phyloP scores from a whole-genome alignment of 495 filamentous ascomycete genomes.

The Thozetella sp. region DNA sequence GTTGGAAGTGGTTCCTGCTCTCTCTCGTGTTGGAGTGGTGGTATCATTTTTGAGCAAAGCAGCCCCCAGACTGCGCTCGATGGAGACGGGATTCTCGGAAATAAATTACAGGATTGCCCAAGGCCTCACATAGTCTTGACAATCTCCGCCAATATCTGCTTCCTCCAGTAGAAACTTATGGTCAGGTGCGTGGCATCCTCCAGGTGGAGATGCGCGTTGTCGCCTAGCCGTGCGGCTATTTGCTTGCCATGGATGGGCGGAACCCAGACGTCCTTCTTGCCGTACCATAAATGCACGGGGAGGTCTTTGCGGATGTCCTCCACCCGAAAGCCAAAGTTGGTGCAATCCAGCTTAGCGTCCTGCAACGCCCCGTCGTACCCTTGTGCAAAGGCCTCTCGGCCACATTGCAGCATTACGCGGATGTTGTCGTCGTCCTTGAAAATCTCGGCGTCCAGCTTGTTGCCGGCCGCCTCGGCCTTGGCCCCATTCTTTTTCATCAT shows the following conservation, averaged over 20 bases:
- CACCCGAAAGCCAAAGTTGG: conserved; percentile 34
- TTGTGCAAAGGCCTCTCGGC: conserved; percentile 29
- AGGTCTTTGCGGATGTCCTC: conserved; percentile 25
- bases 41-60: background rate
- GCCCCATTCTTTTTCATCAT: conserved; percentile 1
- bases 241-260: conserved; percentile 1
- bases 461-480: conserved; percentile 3
- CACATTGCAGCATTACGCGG: conserved; percentile 6
- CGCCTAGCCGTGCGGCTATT: conserved; percentile 10
- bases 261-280: conserved; percentile 17
- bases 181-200: conserved; percentile 9
- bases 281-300: conserved; percentile 36
- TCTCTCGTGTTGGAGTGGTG: background rate
- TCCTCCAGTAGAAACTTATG: background rate
- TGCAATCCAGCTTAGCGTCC: conserved; percentile 26
- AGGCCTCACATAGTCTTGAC: background rate
- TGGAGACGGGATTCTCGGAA: background rate
- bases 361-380: conserved; percentile 21
- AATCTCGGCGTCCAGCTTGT: conserved; percentile 5
- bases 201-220: conserved; percentile 8
- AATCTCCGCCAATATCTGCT: background rate
- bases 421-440: conserved; percentile 1
- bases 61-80: background rate
- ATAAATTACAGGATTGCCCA: background rate
- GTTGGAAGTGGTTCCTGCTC: no score